These are phyloP conservation scores for Fusarium tuaranense DNA, from an alignment of 2,329 filamentous ascomycete species.

Conservation along the genomic window DNA sequence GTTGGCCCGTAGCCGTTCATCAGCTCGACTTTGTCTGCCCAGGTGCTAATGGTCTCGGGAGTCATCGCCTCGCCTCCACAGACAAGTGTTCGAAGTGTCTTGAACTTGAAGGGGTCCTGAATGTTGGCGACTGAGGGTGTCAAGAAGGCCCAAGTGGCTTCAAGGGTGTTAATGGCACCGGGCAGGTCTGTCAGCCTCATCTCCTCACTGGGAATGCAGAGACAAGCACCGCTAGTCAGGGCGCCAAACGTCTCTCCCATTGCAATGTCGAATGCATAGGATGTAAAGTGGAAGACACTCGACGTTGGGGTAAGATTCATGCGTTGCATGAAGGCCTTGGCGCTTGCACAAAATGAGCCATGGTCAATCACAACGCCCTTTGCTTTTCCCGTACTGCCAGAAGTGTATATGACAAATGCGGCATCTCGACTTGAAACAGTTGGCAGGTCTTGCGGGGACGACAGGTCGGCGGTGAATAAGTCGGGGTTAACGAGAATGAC, in stretches of 20 bases:
- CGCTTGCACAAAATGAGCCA: slow-evolving; percentile 17
- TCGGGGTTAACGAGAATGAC: neutral
- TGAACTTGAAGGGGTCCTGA: slow-evolving; percentile 32
- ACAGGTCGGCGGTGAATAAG: neutral
- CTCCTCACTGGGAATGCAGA: slow-evolving; percentile 41
- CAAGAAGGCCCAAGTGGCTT: slow-evolving; percentile 38
- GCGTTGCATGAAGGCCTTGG: slow-evolving; percentile 19
- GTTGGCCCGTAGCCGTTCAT: slow-evolving; percentile 43
- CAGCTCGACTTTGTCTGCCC: slow-evolving; percentile 31
- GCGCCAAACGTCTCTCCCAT: slow-evolving; percentile 36
- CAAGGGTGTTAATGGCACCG: slow-evolving; percentile 23
- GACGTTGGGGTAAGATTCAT: slow-evolving; percentile 17
- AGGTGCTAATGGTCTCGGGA: slow-evolving; percentile 23
- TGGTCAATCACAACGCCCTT: slow-evolving; percentile 42
- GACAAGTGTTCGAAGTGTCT: slow-evolving; percentile 24
- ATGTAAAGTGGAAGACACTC: slow-evolving; percentile 37
- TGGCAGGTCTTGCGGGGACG: neutral
- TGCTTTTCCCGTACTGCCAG: slow-evolving; percentile 40
- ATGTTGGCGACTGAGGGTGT: slow-evolving; percentile 42
- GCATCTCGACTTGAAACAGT: neutral
- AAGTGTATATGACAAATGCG: slow-evolving; percentile 38
- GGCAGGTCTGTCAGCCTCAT: slow-evolving; percentile 30
- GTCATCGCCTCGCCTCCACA: slow-evolving; percentile 39
- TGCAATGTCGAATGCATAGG: slow-evolving; percentile 40
- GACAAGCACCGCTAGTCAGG: slow-evolving; percentile 29